Evolutionary conservation across 305 asterid genomes (phyloP).

Genomic region (Euphrasia arctica): DNA sequence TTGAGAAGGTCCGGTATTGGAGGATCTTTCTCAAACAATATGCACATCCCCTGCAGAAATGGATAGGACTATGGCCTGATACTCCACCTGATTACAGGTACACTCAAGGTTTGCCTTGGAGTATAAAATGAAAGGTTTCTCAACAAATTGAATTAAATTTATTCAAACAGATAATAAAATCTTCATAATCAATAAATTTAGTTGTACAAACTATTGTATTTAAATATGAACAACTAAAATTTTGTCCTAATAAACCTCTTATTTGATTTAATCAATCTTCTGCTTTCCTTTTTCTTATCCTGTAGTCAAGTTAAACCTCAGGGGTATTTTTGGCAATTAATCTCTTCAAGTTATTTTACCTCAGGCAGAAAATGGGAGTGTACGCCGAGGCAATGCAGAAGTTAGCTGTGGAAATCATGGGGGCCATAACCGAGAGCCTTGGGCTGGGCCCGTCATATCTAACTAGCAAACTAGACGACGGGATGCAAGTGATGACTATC

Average conservation of each 20-base stretch:
- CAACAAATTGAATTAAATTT: no score
- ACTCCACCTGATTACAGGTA: slow-evolving; percentile 40
- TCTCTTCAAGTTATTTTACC: background rate
- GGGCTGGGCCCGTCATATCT: slow-evolving; percentile 42
- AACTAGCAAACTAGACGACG: slow-evolving; percentile 28
- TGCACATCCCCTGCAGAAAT: slow-evolving; percentile 41
- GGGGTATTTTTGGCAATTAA: background rate
- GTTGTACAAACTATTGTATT: no score
- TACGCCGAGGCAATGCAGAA: slow-evolving; percentile 35
- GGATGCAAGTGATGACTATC: slow-evolving; percentile 41
- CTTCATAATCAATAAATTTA: no score
- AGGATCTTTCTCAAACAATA: slow-evolving; percentile 49
- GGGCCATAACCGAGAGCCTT: slow-evolving; percentile 36
- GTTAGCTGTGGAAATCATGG: slow-evolving; percentile 28
- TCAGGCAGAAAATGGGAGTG: slow-evolving; percentile 43
- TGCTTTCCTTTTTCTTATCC: no score
- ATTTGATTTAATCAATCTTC: no score
- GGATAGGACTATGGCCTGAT: slow-evolving; percentile 42
- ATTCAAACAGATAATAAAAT: no score
- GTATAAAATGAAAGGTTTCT: no score
- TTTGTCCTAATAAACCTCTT: no score
- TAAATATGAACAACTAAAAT: no score
- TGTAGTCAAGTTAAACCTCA: no score
- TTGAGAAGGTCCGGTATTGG: slow-evolving; percentile 36
- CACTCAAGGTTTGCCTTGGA: background rate